Evolutionary conservation across 1,284 basidiomycete species (phyloP), one percentile per base, ranked within the genome.

Genomic region (Sanghuangporus sanghuang): DNA sequence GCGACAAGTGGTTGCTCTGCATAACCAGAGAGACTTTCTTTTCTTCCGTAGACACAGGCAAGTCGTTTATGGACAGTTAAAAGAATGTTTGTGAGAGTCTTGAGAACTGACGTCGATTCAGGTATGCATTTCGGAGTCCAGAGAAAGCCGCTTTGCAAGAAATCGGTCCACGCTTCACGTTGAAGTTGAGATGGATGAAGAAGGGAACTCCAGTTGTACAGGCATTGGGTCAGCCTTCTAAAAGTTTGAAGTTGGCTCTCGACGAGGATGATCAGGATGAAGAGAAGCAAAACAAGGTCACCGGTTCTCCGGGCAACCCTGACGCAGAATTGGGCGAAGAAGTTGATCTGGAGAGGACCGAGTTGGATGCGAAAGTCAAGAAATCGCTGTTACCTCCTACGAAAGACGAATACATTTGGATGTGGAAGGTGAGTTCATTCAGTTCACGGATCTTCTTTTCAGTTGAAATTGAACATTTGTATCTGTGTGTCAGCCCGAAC

Each of bases 21-120:
- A 99, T 75, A 98, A 98, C 72, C 96, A 98, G 74, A 86, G 97
- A 62, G 97, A 99, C 77, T 99, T 98, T 75, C 78, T 99, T 64
- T 99, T 99, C 79, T 98, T 99, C 81, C 81, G 97, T 64, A 81
- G 97, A 67, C 96, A 98, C 78, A 83, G 93, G 90, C 93, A 62
- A 46, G 44, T 18, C 61, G 79, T 69, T 59, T 69, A 64, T 62
- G 23, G 48, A 50, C 32, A 32, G 38, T 49, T 55, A 38, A n/a
- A 16, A 38, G 57, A 59, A 52, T 32, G 52, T 42, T 16, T 46
- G 18, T n/a, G 52, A 40, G 63, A 39, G 38, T 39, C 53, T 64
- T 35, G 5, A 40, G 18, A 35, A 50, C 38, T 59, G 27, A 36
- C 39, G 63, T 52, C n/a, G n/a, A 6, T 38, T 8, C 63, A 94